Conservation (phyloP, 176 grass and related monocot genomes). For the Aegilops speltoides region DNA sequence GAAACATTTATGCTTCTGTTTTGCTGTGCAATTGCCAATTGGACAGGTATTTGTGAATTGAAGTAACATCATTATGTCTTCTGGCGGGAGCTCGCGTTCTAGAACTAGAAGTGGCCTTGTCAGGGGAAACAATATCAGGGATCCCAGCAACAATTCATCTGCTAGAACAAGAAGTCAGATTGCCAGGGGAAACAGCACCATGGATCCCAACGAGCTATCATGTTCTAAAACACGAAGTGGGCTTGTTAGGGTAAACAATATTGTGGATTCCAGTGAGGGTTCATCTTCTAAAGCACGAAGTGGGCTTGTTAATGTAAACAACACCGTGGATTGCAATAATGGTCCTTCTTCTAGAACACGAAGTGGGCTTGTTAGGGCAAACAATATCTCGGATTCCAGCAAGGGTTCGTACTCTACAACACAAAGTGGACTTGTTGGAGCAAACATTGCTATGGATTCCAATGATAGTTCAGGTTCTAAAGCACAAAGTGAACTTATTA, state of each 20-base stretch:
- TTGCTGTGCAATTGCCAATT: constrained; percentile 19
- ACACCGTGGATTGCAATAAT: neutral
- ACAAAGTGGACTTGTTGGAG: constrained; percentile 18
- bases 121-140: constrained; percentile 17
- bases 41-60: constrained; percentile 20
- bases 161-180: constrained; percentile 35
- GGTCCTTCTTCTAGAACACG: neutral
- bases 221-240: constrained; percentile 41
- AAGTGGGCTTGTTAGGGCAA: constrained; percentile 19
- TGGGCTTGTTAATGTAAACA: constrained; percentile 7
- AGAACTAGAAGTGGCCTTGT: constrained; percentile 43
- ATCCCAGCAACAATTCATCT: constrained; percentile 8
- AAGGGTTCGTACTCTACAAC: neutral
- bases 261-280: neutral
- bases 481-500: constrained; percentile 20
- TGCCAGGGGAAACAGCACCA: constrained; percentile 21
- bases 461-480: constrained; percentile 18
- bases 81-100: constrained; percentile 3
- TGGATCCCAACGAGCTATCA: neutral
- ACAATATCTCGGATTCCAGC: neutral
- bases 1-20: neutral
- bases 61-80: constrained; percentile 22
- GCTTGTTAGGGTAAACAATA: constrained; percentile 17
- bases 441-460: neutral
- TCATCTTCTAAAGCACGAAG: constrained; percentile 20